phyloP scores from a whole-genome alignment of 2,329 filamentous ascomycete genomes.

The Paracoccidioides brasiliensis region DNA sequence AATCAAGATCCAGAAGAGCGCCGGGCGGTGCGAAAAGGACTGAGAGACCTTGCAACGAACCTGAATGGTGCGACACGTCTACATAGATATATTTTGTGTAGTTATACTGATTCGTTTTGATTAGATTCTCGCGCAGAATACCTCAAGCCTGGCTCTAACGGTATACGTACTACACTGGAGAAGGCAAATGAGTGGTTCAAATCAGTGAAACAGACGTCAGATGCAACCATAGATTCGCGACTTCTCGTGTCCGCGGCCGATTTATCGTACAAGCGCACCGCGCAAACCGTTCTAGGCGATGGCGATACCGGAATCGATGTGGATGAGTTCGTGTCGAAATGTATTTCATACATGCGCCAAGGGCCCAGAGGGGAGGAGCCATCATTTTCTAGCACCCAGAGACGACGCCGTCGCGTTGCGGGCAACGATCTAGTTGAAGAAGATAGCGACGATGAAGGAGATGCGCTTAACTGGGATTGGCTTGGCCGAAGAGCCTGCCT shows the following conservation, averaged over 20 bases:
- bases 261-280: slow-evolving; percentile 63
- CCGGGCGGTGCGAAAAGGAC: slow-evolving; percentile 52
- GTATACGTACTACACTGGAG: slow-evolving; percentile 52
- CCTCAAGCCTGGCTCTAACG: slow-evolving; percentile 50
- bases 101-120: background rate
- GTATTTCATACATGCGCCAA: slow-evolving; percentile 71
- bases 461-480: slow-evolving; percentile 74
- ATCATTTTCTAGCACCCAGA: slow-evolving; percentile 29
- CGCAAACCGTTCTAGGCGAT: slow-evolving; percentile 60
- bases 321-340: slow-evolving; percentile 85
- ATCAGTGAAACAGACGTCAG: slow-evolving; percentile 71
- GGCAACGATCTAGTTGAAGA: slow-evolving; percentile 47
- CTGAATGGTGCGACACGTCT: slow-evolving; percentile 37
- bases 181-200: slow-evolving; percentile 53
- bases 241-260: slow-evolving; percentile 71
- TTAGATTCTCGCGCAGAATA: slow-evolving; percentile 60
- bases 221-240: slow-evolving; percentile 83
- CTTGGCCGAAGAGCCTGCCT: slow-evolving; percentile 67
- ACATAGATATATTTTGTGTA: background rate
- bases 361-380: slow-evolving; percentile 45
- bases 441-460: slow-evolving; percentile 53
- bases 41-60: slow-evolving; percentile 49
- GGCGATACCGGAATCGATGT: slow-evolving; percentile 65
- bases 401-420: slow-evolving; percentile 27
- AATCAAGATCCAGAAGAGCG: slow-evolving; percentile 63